These are phyloP conservation scores for Beauveria australis DNA, from an alignment of 2,329 filamentous ascomycete species.

Conservation along the genomic window DNA sequence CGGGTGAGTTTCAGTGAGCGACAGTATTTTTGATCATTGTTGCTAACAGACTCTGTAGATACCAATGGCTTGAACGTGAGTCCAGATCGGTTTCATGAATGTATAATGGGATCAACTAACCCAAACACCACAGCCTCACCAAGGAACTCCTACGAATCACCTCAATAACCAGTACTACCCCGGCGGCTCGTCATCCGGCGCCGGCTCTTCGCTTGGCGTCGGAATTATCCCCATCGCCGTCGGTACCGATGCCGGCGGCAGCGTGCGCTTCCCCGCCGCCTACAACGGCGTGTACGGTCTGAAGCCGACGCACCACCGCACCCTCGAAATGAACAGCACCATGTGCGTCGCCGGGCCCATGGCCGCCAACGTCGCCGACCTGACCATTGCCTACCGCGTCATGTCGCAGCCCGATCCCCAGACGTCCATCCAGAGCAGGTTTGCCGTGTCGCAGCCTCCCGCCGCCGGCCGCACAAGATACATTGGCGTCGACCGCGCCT, in stretches of 20 bases:
- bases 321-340: slow-evolving; percentile 45
- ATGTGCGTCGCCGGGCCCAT: slow-evolving; percentile 65
- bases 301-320: slow-evolving; percentile 68
- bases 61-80: slow-evolving; percentile 72
- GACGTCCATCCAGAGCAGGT: slow-evolving; percentile 51
- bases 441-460: slow-evolving; percentile 48
- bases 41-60: slow-evolving; percentile 35
- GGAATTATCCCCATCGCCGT: slow-evolving; percentile 69
- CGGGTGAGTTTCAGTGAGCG: slow-evolving; percentile 38
- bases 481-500: slow-evolving; percentile 61
- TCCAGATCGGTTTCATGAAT: background rate
- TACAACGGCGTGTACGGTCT: slow-evolving; percentile 79
- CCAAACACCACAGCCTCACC: slow-evolving; percentile 20
- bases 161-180: slow-evolving; percentile 70
- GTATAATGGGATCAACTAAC: slow-evolving; percentile 34
- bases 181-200: slow-evolving; percentile 73
- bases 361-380: slow-evolving; percentile 65
- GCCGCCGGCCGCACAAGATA: slow-evolving; percentile 41
- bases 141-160: slow-evolving; percentile 70
- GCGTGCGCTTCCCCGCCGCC: slow-evolving; percentile 61
- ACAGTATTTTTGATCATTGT: slow-evolving; percentile 13
- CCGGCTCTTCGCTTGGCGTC: slow-evolving; percentile 59
- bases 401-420: slow-evolving; percentile 66
- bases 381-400: slow-evolving; percentile 73
- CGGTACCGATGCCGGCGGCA: slow-evolving; percentile 70